Percentiles rank a stretch among this genome's conserved stretches.
Evolutionary conservation across 106 monocot species (phyloP).

Genomic region (Dendrobium chrysotoxum): DNA sequence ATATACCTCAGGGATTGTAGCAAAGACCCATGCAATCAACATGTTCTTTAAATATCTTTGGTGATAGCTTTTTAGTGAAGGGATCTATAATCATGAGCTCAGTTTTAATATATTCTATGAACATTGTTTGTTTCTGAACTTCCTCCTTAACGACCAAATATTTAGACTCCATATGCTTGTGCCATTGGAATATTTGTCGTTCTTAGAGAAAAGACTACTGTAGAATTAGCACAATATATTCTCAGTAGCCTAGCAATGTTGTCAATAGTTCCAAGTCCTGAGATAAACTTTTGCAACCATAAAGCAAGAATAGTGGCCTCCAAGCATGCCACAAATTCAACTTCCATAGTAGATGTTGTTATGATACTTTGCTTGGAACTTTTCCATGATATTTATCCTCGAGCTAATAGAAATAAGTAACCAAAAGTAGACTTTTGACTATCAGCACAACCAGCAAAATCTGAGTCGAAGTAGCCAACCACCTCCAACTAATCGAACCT

Average conservation of each 20-base stretch:
- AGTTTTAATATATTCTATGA: background rate
- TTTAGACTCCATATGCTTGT: background rate
- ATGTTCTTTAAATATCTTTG: background rate
- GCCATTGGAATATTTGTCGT: background rate
- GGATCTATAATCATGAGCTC: background rate
- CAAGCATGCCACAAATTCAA: background rate
- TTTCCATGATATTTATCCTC: background rate
- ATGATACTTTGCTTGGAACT: background rate
- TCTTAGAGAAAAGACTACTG: background rate
- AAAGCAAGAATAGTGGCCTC: background rate
- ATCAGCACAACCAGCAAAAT: background rate
- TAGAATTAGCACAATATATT: background rate
- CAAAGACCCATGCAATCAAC: too few relatives aligned
- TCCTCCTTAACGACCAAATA: background rate
- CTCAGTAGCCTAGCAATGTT: background rate
- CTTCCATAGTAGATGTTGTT: background rate
- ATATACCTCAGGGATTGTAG: too few relatives aligned
- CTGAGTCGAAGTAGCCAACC: background rate
- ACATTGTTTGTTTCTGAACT: background rate
- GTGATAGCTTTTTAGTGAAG: background rate
- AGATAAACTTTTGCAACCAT: background rate
- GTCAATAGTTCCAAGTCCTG: background rate
- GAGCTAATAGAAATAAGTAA: background rate
- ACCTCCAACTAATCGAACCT: background rate
- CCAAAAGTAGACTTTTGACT: background rate